Percentiles rank a stretch among this genome's conserved stretches.
These are phyloP conservation scores for Teunomyces kruisii DNA, from an alignment of 805 yeast genomes.

Conservation along the genomic window DNA sequence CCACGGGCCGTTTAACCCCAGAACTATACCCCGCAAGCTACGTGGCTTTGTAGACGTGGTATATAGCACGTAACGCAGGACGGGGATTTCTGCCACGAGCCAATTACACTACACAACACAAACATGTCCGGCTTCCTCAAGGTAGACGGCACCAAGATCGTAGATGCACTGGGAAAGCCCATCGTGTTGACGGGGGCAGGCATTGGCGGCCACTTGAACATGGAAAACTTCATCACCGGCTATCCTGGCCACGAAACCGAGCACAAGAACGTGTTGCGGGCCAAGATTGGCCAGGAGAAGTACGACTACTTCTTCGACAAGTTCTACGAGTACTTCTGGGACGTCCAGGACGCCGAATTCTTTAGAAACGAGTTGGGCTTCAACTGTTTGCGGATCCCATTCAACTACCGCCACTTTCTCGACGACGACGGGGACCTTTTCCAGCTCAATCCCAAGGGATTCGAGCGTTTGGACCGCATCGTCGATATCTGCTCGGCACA, in stretches of 20 bases:
- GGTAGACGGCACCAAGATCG: slow-evolving; percentile 49
- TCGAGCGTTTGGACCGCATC: slow-evolving; percentile 42
- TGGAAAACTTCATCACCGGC: slow-evolving; percentile 59
- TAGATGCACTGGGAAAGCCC: slow-evolving; percentile 37
- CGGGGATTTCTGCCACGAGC: background rate
- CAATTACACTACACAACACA: too few species aligned
- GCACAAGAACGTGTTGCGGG: slow-evolving; percentile 41
- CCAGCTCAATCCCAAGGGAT: slow-evolving; percentile 44
- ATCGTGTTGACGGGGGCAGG: slow-evolving; percentile 50
- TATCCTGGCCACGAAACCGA: slow-evolving; percentile 56
- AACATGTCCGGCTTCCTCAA: slow-evolving; percentile 25
- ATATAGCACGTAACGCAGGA: background rate
- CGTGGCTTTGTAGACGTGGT: too few species aligned
- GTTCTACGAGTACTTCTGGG: slow-evolving; percentile 55
- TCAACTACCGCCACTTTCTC: slow-evolving; percentile 51
- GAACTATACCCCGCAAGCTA: background rate
- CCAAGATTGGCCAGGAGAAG: slow-evolving; percentile 47
- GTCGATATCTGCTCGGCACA: slow-evolving; percentile 45
- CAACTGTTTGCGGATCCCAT: slow-evolving; percentile 51
- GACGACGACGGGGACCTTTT: slow-evolving; percentile 47
- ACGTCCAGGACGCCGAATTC: slow-evolving; percentile 49
- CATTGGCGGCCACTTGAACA: slow-evolving; percentile 51
- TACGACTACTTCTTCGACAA: slow-evolving; percentile 49
- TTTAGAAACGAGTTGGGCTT: slow-evolving; percentile 39
- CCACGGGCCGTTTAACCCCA: background rate